Evolutionary conservation across 306 rosid species (phyloP).

Genomic region (Abrus pulchellus): DNA sequence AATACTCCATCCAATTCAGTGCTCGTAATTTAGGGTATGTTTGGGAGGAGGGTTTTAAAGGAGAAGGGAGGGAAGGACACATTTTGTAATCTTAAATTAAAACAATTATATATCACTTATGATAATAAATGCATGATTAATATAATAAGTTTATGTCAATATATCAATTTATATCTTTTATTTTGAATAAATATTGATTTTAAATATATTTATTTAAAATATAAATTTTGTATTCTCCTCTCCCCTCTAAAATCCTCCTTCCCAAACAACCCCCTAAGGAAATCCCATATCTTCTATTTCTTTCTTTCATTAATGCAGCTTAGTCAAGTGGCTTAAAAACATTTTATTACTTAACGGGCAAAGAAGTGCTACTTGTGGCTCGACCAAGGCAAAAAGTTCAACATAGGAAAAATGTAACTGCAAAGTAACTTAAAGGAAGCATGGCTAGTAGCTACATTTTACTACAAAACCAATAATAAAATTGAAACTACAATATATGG

Average conservation of each 20-base stretch:
- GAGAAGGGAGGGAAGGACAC: too few species aligned
- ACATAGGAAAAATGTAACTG: conserved; percentile 13
- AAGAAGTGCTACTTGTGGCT: not conserved
- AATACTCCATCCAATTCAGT: not conserved
- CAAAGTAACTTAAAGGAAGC: conserved; percentile 17
- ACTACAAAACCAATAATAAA: conserved; percentile 37
- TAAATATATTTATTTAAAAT: too few species aligned
- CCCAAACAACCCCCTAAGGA: not conserved
- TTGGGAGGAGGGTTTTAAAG: too few species aligned
- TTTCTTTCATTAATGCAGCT: not conserved
- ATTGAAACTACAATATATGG: conserved; percentile 11
- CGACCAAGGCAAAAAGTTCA: not conserved
- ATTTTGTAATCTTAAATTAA: too few species aligned
- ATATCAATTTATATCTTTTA: too few species aligned
- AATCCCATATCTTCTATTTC: not conserved
- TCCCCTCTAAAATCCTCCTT: too few species aligned
- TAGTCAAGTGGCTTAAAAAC: conserved; percentile 2
- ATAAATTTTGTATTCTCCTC: too few species aligned
- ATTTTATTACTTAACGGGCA: conserved; percentile 19
- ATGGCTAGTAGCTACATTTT: conserved; percentile 19
- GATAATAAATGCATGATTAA: too few species aligned
- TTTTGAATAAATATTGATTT: too few species aligned
- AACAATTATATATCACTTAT: too few species aligned
- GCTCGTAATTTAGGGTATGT: not conserved
- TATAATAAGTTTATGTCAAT: too few species aligned